Base-by-base conservation (phyloP, 805 yeast genomes). In the Ogataea neopini region DNA sequence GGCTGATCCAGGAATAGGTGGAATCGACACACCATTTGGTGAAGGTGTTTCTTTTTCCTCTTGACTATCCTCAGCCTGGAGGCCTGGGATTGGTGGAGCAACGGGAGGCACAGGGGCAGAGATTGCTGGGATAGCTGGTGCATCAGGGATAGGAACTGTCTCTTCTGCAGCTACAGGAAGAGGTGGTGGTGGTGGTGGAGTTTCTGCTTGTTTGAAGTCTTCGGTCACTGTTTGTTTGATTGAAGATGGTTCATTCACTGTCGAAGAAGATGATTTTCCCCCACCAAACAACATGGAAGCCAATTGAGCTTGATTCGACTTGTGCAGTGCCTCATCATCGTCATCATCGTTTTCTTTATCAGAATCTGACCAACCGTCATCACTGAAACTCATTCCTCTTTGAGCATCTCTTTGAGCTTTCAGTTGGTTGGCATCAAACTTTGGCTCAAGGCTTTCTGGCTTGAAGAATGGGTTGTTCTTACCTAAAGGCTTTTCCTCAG, bases 331-430 rank as follows among this genome's bases (percentile, higher is more conserved):
- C 41, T 77, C 83, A 43, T 76, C 80, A 11, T 77, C 78, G 11
- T 70, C 70, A 15, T 69, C 73, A 3, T 58, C 68, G 4, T 58
- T 56, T 3, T 55, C 71, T 44, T 76, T 80, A 50, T 80, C 80
- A 2, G 66, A 59, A 59, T 67, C 62, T 3, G 62, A 64, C 48
- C 58, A 52, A 69, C 76, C 77, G 47, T 69, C 81, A 43, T 68
- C 72, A 33, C 68, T 72, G 22, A 61, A 66, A 7, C 68, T 67
- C 35, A 69, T 58, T 3, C 84, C 84, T 64, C 91, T 74, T 62
- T 86, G 92, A 6, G 87, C 79, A 22, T 77, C 80, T 65, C 94
- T 74, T 64, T 86, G 91, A 2, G 83, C 84, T 47, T 81, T 84
- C 23, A 86, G 79, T 50, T 80, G 79, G 51, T 73, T 73, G 0